These are phyloP conservation scores for Verticillium nonalfalfae DNA, from an alignment of 2,329 filamentous ascomycete species.

Conservation along the genomic window DNA sequence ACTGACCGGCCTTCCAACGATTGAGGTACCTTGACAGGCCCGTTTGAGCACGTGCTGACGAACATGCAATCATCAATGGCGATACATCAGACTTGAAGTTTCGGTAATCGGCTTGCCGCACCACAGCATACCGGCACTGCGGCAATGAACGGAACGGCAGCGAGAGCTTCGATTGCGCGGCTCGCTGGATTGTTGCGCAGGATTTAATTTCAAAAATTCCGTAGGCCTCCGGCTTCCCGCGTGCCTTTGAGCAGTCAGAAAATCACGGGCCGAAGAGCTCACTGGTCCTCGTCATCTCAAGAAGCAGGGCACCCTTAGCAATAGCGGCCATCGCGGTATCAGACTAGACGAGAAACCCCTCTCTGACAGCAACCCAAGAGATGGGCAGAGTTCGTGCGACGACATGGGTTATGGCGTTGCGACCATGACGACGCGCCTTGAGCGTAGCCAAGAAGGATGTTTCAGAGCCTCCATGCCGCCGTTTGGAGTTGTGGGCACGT, in stretches of 20 bases:
- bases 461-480: slow-evolving; percentile 2
- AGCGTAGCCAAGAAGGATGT: neutral
- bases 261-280: neutral
- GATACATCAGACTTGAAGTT: neutral
- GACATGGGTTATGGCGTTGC: neutral
- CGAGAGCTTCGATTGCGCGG: neutral
- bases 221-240: neutral
- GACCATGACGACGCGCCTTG: neutral
- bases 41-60: neutral
- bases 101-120: no score
- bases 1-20: neutral
- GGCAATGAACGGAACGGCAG: neutral
- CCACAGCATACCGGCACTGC: neutral
- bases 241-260: neutral
- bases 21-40: neutral
- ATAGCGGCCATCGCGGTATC: neutral
- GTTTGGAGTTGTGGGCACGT: slow-evolving; percentile 1
- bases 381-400: neutral
- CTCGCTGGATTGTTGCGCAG: neutral
- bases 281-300: neutral
- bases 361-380: slow-evolving; percentile 1
- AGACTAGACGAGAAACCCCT: neutral
- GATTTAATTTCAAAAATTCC: neutral
- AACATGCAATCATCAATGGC: neutral
- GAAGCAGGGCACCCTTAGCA: neutral